Conservation (phyloP, 768 basidiomycete genomes). For the Chalciporus chontae region DNA sequence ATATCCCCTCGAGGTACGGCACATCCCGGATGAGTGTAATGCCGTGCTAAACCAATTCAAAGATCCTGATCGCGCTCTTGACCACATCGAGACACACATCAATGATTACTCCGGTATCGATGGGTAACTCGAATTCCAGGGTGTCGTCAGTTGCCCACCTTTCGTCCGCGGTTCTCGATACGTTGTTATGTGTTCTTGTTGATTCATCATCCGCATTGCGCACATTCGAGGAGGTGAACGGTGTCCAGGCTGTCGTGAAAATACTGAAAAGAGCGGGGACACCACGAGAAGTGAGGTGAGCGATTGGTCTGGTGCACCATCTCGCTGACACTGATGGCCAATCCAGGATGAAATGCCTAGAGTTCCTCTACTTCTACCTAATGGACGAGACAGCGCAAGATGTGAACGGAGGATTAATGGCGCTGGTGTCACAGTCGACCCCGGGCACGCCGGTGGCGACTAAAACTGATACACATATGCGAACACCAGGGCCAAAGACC, state of each 20-base stretch:
- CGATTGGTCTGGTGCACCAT: constrained; percentile 46
- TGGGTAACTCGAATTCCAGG: background rate
- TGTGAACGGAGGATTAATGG: constrained; percentile 1
- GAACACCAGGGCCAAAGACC: constrained; percentile 20
- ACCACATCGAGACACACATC: constrained; percentile 65
- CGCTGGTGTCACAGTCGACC: constrained; percentile 26
- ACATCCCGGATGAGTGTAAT: background rate
- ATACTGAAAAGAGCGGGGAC: constrained; percentile 83
- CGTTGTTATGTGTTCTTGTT: constrained; percentile 83
- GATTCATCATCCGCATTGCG: constrained; percentile 76
- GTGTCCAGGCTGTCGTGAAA: constrained; percentile 81
- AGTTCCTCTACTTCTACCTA: constrained; percentile 93
- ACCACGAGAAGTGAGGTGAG: constrained; percentile 83
- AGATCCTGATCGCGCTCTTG: constrained; percentile 74
- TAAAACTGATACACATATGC: constrained; percentile 22
- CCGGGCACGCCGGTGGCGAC: constrained; percentile 30
- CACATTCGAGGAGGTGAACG: constrained; percentile 71
- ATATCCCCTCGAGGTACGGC: constrained; percentile 60
- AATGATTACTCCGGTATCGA: constrained; percentile 19
- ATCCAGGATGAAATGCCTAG: constrained; percentile 89
- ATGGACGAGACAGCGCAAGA: constrained; percentile 64
- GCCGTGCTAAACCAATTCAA: constrained; percentile 6
- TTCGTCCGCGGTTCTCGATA: constrained; percentile 77
- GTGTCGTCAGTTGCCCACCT: constrained; percentile 38
- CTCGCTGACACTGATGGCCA: constrained; percentile 1